phyloP scores from a whole-genome alignment of 2,329 filamentous ascomycete genomes.

The Nannizziopsis arthrosporioides region DNA sequence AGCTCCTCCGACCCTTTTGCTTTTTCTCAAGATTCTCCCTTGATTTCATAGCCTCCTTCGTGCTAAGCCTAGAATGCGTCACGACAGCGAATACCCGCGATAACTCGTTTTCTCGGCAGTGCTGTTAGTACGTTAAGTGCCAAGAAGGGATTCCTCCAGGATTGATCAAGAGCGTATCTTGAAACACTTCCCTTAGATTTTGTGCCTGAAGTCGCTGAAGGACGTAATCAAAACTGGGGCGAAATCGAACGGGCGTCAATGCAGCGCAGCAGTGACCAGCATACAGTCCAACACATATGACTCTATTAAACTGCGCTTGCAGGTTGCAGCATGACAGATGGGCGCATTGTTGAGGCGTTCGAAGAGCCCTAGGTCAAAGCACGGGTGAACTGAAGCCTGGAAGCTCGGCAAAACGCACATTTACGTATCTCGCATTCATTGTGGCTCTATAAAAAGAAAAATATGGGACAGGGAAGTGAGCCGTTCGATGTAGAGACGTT shows the following conservation, averaged over 20 bases:
- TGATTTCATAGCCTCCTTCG: background rate
- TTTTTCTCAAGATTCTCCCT: conserved; percentile 2
- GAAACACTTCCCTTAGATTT: conserved; percentile 7
- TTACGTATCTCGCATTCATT: background rate
- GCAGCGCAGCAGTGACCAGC: conserved; percentile 9
- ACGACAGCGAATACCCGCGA: background rate
- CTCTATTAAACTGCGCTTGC: background rate
- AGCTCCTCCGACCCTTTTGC: conserved; percentile 1
- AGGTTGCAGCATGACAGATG: background rate
- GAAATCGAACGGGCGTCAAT: conserved; percentile 10
- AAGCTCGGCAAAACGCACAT: too few relatives aligned
- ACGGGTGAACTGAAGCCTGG: too few relatives aligned
- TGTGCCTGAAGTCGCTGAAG: conserved; percentile 7
- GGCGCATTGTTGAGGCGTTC: conserved; percentile 7
- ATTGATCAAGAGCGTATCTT: conserved; percentile 6
- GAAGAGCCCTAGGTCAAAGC: conserved; percentile 8
- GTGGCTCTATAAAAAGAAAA: conserved; percentile 9
- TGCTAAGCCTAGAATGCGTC: background rate
- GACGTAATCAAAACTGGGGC: conserved; percentile 10
- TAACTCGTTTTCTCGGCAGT: conserved; percentile 7
- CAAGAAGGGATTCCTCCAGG: conserved; percentile 7
- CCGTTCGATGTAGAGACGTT: conserved; percentile 1
- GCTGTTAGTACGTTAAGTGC: conserved; percentile 7
- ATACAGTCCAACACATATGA: conserved; percentile 10
- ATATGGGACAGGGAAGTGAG: conserved; percentile 3